Percentiles rank a stretch among this genome's conserved stretches.
Conservation (phyloP, 805 yeast genomes). For the Starmerella riodocensis region DNA sequence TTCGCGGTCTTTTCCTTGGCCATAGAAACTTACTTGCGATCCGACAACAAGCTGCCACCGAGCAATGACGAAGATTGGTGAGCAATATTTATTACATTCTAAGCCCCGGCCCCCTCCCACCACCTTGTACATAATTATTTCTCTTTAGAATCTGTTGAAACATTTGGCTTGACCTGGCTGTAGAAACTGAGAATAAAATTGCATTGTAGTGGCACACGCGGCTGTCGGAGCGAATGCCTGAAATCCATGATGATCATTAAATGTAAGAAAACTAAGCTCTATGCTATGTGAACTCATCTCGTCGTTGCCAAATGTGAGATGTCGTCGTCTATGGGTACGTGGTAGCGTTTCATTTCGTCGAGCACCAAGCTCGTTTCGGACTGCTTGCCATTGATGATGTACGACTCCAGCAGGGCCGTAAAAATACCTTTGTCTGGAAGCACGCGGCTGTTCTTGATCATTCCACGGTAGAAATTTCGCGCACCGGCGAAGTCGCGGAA, state of each 20-base stretch:
- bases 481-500: conserved; percentile 27
- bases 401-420: conserved; percentile 31
- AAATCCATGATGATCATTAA: neutral
- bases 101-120: too few relatives aligned
- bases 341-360: conserved; percentile 26
- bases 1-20: conserved; percentile 77
- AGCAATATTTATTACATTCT: too few relatives aligned
- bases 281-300: neutral
- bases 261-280: neutral
- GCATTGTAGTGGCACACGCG: neutral
- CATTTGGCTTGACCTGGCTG: too few relatives aligned
- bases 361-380: conserved; percentile 24
- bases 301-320: conserved; percentile 22
- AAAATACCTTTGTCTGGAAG: conserved; percentile 30
- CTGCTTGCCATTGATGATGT: conserved; percentile 27
- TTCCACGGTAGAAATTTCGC: conserved; percentile 25
- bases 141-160: conserved; percentile 20
- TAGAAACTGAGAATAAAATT: too few relatives aligned
- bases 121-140: neutral
- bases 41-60: conserved; percentile 77
- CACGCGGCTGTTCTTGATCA: conserved; percentile 24
- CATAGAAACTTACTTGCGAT: conserved; percentile 69
- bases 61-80: conserved; percentile 62
- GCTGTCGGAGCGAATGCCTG: neutral
- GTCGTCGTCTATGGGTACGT: conserved; percentile 22